Conservation (phyloP, 306 rosid genomes). For the Pterocarpus macrocarpus region DNA sequence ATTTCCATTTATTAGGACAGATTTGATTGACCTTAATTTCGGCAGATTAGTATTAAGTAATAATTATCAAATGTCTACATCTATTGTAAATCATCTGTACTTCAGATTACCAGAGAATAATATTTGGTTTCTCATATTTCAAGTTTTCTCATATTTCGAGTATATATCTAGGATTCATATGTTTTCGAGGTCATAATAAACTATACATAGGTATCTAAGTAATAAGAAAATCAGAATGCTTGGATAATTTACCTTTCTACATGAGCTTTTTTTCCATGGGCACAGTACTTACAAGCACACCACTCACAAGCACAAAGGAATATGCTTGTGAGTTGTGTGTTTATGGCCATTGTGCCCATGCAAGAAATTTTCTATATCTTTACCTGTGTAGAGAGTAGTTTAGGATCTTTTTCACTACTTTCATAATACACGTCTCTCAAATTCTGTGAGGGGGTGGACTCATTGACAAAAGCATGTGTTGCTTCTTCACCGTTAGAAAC, state of each 20-base stretch:
- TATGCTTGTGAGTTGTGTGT: background rate
- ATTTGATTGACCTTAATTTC: too few relatives aligned
- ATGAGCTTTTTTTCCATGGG: constrained; percentile 14
- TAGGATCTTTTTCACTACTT: constrained; percentile 48
- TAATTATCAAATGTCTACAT: too few relatives aligned
- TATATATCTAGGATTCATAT: background rate
- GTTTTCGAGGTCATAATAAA: background rate
- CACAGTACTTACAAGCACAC: background rate
- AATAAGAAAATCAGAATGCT: background rate
- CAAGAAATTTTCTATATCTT: background rate
- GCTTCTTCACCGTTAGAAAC: background rate
- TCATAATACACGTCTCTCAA: constrained; percentile 7
- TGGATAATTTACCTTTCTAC: background rate
- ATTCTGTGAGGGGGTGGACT: background rate
- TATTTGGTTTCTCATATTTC: too few relatives aligned
- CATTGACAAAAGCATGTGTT: background rate
- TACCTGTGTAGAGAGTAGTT: constrained; percentile 51
- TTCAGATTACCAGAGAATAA: too few relatives aligned
- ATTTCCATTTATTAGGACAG: too few relatives aligned
- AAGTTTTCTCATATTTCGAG: too few relatives aligned
- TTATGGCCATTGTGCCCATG: background rate
- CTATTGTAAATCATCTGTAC: too few relatives aligned
- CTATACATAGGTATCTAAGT: constrained; percentile 14
- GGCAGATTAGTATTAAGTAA: too few relatives aligned
- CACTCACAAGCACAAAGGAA: background rate